Conservation (phyloP, 192 early-diverging fungal species). For the Coemansia sp. region DNA sequence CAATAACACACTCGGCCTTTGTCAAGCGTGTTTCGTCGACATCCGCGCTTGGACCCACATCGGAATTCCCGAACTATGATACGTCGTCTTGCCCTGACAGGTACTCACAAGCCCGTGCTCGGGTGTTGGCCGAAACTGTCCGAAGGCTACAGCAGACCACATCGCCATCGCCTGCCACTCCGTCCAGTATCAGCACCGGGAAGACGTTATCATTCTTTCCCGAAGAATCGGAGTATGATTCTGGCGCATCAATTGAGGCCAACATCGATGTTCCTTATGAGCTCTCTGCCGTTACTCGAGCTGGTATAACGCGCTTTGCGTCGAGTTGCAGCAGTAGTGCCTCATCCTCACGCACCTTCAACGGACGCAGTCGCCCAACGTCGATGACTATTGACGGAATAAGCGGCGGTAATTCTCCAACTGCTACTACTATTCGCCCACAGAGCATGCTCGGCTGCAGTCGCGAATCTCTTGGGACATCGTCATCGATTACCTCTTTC, state of each 20-base stretch:
- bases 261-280: constrained; percentile 12
- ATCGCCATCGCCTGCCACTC: constrained; percentile 29
- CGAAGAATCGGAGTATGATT: constrained; percentile 37
- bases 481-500: not conserved
- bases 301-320: constrained; percentile 22
- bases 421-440: constrained; percentile 1
- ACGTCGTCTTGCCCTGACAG: constrained; percentile 15
- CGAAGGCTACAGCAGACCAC: constrained; percentile 31
- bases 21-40: constrained; percentile 1
- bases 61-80: not conserved
- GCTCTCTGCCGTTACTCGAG: constrained; percentile 7
- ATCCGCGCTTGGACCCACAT: not conserved
- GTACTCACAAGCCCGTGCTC: constrained; percentile 37
- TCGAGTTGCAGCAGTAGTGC: constrained; percentile 19
- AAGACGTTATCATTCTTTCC: constrained; percentile 44
- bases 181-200: constrained; percentile 44
- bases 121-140: constrained; percentile 40
- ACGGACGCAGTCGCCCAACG: constrained; percentile 17
- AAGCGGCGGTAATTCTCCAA: constrained; percentile 17
- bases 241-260: not conserved
- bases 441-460: constrained; percentile 30
- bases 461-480: constrained; percentile 20
- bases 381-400: constrained; percentile 13
- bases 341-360: constrained; percentile 21
- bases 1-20: not conserved